These are phyloP conservation scores for Rhexocercosporidium sp. DNA, from an alignment of 2,329 filamentous ascomycete genomes.

Conservation along the genomic window DNA sequence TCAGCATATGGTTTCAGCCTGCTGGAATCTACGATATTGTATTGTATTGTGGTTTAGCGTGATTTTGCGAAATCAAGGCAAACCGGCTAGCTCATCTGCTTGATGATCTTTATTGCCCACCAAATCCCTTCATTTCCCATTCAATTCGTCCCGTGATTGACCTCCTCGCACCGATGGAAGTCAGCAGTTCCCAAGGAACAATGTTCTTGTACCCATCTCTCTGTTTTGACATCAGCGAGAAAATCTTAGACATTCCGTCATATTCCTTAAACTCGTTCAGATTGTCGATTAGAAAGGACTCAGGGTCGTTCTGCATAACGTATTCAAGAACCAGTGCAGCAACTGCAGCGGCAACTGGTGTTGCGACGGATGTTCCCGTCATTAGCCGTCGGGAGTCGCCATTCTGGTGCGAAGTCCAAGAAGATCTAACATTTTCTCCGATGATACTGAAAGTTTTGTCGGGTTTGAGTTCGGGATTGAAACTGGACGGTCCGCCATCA, in stretches of 20 bases:
- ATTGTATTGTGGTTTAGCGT: too few relatives aligned
- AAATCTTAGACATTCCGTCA: conserved; percentile 16
- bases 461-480: conserved; percentile 29
- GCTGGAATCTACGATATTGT: too few relatives aligned
- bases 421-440: conserved; percentile 33
- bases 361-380: conserved; percentile 37
- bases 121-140: conserved; percentile 4
- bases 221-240: conserved; percentile 10
- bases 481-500: conserved; percentile 21
- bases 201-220: conserved; percentile 17
- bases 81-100: too few relatives aligned
- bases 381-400: neutral
- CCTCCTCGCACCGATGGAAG: neutral
- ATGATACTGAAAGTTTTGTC: conserved; percentile 34
- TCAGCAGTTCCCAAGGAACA: conserved; percentile 20
- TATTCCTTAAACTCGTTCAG: conserved; percentile 15
- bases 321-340: conserved; percentile 35
- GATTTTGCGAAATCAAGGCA: too few relatives aligned
- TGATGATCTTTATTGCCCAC: neutral
- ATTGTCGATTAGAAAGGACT: conserved; percentile 5
- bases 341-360: conserved; percentile 35
- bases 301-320: conserved; percentile 17
- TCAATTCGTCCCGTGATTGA: conserved; percentile 5
- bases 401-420: conserved; percentile 25
- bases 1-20: too few relatives aligned